Percentiles rank a stretch among this genome's conserved stretches.
These are phyloP conservation scores for Suillus luteus DNA, from an alignment of 768 basidiomycete species.

Conservation along the genomic window DNA sequence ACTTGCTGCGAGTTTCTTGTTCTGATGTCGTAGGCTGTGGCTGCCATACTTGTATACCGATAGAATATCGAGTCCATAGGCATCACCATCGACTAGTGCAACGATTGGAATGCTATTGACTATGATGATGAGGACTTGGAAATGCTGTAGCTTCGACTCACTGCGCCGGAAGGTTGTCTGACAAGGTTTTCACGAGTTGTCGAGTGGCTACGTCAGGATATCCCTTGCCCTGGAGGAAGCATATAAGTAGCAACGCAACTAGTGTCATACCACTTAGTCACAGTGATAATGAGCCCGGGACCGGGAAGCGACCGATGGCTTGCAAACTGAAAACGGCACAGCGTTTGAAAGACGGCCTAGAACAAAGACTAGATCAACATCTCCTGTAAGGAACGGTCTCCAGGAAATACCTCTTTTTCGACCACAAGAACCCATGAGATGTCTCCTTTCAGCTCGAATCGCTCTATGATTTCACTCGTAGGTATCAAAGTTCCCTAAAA, in stretches of 20 bases:
- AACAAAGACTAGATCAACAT: constrained; percentile 8
- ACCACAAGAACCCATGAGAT: constrained; percentile 82
- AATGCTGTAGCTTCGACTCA: constrained; percentile 32
- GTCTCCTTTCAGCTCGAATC: constrained; percentile 54
- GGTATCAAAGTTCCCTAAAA: constrained; percentile 77
- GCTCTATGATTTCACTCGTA: constrained; percentile 66
- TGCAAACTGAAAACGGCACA: constrained; percentile 61
- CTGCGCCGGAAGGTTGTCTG: constrained; percentile 63
- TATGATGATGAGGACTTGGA: constrained; percentile 2
- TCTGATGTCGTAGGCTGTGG: constrained; percentile 67
- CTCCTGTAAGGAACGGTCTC: not conserved
- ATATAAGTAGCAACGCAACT: constrained; percentile 13
- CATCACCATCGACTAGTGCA: constrained; percentile 86
- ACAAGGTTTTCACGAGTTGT: constrained; percentile 74
- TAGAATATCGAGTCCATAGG: constrained; percentile 90
- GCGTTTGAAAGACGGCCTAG: constrained; percentile 92
- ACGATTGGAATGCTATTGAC: constrained; percentile 68
- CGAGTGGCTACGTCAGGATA: constrained; percentile 94
- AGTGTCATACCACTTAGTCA: constrained; percentile 29
- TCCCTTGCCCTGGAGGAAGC: constrained; percentile 77
- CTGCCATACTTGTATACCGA: constrained; percentile 88
- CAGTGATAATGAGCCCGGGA: constrained; percentile 78
- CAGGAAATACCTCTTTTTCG: constrained; percentile 81
- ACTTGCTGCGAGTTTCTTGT: constrained; percentile 60
- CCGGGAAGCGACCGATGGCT: constrained; percentile 53